phyloP scores from a whole-genome alignment of 163 green algal genomes.

The Coccomyxa subellipsoidea region DNA sequence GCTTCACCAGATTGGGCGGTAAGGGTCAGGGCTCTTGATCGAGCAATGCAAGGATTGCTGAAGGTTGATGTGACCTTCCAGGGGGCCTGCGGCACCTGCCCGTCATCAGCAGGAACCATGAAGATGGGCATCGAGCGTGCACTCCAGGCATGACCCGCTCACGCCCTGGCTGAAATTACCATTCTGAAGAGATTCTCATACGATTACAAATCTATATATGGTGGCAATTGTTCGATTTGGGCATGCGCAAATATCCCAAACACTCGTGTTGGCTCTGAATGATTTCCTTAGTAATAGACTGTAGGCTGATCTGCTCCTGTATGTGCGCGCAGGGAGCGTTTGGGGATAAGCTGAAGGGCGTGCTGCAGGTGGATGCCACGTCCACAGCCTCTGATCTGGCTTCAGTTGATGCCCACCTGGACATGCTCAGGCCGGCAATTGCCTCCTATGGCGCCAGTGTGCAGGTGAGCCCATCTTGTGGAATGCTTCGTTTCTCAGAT shows the following conservation, averaged over 20 bases:
- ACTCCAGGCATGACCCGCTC: constrained; percentile 47
- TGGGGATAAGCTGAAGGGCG: constrained; percentile 51
- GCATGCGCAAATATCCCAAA: not conserved
- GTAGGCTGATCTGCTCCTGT: not conserved
- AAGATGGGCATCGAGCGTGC: constrained; percentile 92
- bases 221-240: not conserved
- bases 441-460: constrained; percentile 69
- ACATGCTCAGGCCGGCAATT: constrained; percentile 82
- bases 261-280: too few species aligned
- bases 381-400: constrained; percentile 48
- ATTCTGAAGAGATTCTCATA: too few species aligned
- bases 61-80: constrained; percentile 36
- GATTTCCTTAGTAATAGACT: too few species aligned
- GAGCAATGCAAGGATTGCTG: too few species aligned
- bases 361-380: constrained; percentile 57
- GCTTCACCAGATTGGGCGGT: too few species aligned
- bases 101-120: constrained; percentile 83
- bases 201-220: too few species aligned
- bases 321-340: constrained; percentile 5
- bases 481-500: too few species aligned
- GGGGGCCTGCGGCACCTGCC: constrained; percentile 85
- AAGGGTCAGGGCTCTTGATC: too few species aligned
- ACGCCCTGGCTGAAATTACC: too few species aligned
- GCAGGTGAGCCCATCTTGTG: constrained; percentile 60
- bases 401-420: constrained; percentile 73